Evolutionary conservation across 208 protist genomes (phyloP).

Genomic region (Acanthamoeba lenticulata): DNA sequence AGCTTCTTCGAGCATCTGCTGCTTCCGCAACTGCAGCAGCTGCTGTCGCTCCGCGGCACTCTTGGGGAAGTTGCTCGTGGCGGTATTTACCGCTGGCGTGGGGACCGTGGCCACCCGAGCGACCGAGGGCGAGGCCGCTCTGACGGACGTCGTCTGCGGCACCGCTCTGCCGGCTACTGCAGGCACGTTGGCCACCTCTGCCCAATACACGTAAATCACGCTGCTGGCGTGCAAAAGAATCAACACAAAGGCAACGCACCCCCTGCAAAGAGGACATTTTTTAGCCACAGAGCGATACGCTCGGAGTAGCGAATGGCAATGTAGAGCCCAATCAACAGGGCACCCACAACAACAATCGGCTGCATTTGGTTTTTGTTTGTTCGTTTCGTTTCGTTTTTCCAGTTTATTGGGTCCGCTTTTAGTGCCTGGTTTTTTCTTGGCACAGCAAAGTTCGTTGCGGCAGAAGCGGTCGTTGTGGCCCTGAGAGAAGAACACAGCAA

Average conservation of each 20-base stretch:
- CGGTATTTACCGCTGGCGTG: background rate
- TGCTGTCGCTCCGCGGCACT: slow-evolving; percentile 11
- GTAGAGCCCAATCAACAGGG: background rate
- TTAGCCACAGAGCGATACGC: background rate
- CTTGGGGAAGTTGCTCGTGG: background rate
- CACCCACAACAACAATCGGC: background rate
- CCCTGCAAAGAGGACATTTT: slow-evolving; percentile 9
- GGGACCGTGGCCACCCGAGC: background rate
- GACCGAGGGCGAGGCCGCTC: background rate
- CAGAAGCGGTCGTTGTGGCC: no score
- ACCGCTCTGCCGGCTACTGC: background rate
- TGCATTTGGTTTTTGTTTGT: background rate
- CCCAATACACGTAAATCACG: no score
- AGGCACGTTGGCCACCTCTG: slow-evolving; percentile 9
- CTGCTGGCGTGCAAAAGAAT: no score
- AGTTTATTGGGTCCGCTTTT: background rate
- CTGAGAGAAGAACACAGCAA: no score
- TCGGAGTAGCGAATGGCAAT: background rate
- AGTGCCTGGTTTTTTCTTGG: no score
- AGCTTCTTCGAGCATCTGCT: slow-evolving; percentile 46
- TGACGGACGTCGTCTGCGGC: background rate
- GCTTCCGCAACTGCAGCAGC: slow-evolving; percentile 20
- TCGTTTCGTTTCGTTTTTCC: background rate
- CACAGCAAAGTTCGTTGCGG: no score
- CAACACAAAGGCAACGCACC: background rate